Evolutionary conservation across 371 early-diverging fungal species (phyloP).

Genomic region (Circinella minor): DNA sequence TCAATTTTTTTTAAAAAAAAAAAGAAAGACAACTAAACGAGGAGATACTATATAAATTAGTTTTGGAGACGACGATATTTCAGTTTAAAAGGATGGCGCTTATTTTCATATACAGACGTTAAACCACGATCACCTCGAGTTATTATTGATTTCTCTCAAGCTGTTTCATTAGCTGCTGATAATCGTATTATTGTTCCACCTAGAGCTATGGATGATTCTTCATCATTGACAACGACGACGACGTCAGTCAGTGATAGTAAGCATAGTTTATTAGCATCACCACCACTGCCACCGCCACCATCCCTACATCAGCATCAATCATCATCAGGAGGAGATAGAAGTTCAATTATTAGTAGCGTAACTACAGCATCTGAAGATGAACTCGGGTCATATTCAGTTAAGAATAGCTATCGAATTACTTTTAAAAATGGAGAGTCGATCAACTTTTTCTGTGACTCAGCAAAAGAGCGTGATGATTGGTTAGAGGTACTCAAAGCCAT

Average conservation of each 20-base stretch:
- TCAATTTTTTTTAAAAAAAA: background rate
- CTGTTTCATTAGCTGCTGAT: conserved; percentile 24
- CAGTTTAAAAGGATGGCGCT: conserved; percentile 25
- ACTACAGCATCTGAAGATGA: conserved; percentile 12
- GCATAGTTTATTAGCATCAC: too few relatives aligned
- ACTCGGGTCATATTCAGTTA: conserved; percentile 24
- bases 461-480: conserved; percentile 30
- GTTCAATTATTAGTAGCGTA: conserved; percentile 2
- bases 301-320: background rate
- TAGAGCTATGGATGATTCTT: conserved; percentile 1
- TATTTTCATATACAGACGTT: conserved; percentile 29
- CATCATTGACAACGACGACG: conserved; percentile 1
- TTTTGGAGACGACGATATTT: conserved; percentile 36
- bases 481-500: conserved; percentile 29
- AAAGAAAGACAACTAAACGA: background rate
- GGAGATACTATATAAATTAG: conserved; percentile 8
- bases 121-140: conserved; percentile 16
- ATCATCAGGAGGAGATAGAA: background rate
- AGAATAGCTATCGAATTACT: conserved; percentile 29
- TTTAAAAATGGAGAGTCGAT: conserved; percentile 35
- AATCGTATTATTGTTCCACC: conserved; percentile 16
- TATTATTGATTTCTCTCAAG: conserved; percentile 34
- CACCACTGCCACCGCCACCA: background rate
- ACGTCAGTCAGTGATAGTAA: background rate
- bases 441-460: conserved; percentile 38